phyloP scores from a whole-genome alignment of 2,329 filamentous ascomycete species.

The Geoglossum cookeanum region DNA sequence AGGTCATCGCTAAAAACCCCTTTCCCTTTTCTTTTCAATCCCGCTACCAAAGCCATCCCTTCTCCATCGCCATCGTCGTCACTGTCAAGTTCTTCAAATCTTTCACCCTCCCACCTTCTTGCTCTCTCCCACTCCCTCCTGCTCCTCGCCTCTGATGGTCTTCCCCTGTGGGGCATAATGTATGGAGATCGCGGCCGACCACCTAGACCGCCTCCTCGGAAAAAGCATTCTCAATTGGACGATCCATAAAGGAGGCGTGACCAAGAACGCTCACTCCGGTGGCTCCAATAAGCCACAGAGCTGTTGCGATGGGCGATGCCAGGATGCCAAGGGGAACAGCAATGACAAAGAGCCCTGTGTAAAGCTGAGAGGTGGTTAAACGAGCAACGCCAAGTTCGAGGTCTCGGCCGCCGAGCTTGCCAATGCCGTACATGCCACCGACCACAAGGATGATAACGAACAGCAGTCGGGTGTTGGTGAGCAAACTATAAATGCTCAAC shows the following conservation, averaged over 20 bases:
- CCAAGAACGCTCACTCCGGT: constrained; percentile 85
- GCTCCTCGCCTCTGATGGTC: constrained; percentile 78
- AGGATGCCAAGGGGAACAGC: constrained; percentile 70
- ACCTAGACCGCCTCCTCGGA: constrained; percentile 99
- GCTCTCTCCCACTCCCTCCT: constrained; percentile 36
- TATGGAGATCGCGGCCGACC: constrained; percentile 99
- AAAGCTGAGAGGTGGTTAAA: constrained; percentile 81
- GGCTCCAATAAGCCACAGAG: constrained; percentile 91
- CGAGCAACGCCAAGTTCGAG: constrained; percentile 67
- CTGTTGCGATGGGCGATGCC: constrained; percentile 65
- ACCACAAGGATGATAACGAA: constrained; percentile 85
- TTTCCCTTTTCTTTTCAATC: constrained; percentile 21
- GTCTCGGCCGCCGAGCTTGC: constrained; percentile 74
- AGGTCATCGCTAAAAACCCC: constrained; percentile 40
- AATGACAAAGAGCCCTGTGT: constrained; percentile 69
- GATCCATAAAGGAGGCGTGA: constrained; percentile 90
- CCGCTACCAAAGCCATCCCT: constrained; percentile 28
- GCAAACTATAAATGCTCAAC: constrained; percentile 85
- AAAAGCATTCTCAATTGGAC: constrained; percentile 99
- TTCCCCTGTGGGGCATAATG: constrained; percentile 90
- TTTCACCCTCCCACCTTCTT: constrained; percentile 29
- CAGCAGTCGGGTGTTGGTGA: constrained; percentile 70
- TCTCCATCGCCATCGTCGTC: constrained; percentile 36
- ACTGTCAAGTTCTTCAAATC: constrained; percentile 22
- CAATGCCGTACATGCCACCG: constrained; percentile 76